Evolutionary conservation across 2,329 filamentous ascomycete genomes (phyloP), one percentile per base, ranked within the genome.

Genomic region (Penicillium rolfsii): DNA sequence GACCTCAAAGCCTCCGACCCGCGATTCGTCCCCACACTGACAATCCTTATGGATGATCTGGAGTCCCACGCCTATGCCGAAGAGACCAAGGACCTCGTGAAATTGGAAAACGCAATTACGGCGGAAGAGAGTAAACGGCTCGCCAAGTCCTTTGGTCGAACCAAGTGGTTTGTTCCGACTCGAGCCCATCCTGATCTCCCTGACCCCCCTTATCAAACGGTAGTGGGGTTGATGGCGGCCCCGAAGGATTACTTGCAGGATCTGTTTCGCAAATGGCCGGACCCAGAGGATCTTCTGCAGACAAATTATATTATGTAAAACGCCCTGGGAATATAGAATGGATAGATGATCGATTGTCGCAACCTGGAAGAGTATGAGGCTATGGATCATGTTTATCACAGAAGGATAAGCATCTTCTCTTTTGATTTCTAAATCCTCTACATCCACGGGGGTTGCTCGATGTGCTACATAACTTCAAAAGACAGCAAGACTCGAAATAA

Each of bases 161-260:
- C 83, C 6, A 87, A 87, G 73, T 71, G 73, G 28, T 83, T 87
- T 66, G 80, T 82, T 1, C 84, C 84, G 1, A 74, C 81, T 1
- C 78, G 82, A 26, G 81, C 79, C 38, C 84, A 86, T 69, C 83
- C 83, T 0, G 74, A 67, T n/a, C 78, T 80, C 2, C 81, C 81
- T 0, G 79, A 84, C 61, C 79, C 84, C 2, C 83, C 82, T 0
- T 87, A 85, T 60, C 84, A 87, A 76, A 84, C 81, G 0, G 82
- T 79, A 0, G 80, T 79, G 59, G 84, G 82, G 0, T 65, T 88
- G 24, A 62, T 88, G 71, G 74, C 82, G 0, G 84, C 85, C 14
- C 85, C 85, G 0, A 75, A 88, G 19, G 86, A 88, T 69, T 81
- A 80, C 60, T 62, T 88, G 35, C 74, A 74, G 40, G 84, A 88